A percentile compares a stretch with the other conserved stretches of the same genome.
Conservation (phyloP, 148 eudicot species). For the Fallopia convolvulus region DNA sequence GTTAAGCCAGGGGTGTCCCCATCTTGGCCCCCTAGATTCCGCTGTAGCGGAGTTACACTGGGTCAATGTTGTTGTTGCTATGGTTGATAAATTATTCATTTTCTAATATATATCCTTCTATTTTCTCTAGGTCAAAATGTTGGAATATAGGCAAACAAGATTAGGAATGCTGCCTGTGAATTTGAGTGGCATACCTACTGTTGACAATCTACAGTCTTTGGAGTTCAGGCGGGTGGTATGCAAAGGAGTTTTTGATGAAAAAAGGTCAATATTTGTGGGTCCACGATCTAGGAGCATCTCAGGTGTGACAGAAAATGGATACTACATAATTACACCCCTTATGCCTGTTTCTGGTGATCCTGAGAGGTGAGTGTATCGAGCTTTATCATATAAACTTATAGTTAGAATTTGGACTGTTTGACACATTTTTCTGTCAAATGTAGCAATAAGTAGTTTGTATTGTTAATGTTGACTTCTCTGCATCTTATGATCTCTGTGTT, state of each 20-base stretch:
- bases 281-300: slow-evolving; percentile 99
- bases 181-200: slow-evolving; percentile 33
- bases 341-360: slow-evolving; percentile 51
- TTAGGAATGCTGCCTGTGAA: slow-evolving; percentile 62
- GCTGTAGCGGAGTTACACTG: too few species aligned
- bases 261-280: slow-evolving; percentile 71
- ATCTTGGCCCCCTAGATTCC: too few species aligned
- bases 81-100: background rate
- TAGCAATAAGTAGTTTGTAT: background rate
- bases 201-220: slow-evolving; percentile 35
- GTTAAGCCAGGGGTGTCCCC: too few species aligned
- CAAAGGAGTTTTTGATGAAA: slow-evolving; percentile 70
- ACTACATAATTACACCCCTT: slow-evolving; percentile 80
- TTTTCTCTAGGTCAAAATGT: slow-evolving; percentile 58
- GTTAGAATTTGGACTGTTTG: background rate
- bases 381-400: background rate
- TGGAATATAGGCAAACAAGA: slow-evolving; percentile 68
- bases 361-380: slow-evolving; percentile 44
- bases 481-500: background rate
- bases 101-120: background rate
- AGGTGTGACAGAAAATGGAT: slow-evolving; percentile 96
- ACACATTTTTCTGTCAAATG: background rate
- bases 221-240: slow-evolving; percentile 77
- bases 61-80: background rate
- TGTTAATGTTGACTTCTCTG: background rate